Evolutionary conservation across 2,329 filamentous ascomycete species (phyloP).

Genomic region (Myrmaecium sp.): DNA sequence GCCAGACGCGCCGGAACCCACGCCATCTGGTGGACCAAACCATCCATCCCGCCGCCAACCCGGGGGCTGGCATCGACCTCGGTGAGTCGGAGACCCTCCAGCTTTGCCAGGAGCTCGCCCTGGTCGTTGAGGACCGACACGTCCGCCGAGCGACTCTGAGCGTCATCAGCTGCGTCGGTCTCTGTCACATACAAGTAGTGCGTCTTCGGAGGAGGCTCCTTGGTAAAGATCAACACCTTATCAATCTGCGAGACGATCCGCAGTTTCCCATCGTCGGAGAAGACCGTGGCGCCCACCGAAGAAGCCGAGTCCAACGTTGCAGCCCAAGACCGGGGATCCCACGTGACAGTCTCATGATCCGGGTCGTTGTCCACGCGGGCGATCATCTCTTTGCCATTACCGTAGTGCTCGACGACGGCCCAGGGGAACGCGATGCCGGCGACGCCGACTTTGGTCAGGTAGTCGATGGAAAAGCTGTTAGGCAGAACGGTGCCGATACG

Average conservation of each 20-base stretch:
- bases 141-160: constrained; percentile 11
- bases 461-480: constrained; percentile 21
- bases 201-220: constrained; percentile 13
- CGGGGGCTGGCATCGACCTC: constrained; percentile 20
- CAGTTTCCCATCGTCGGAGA: constrained; percentile 19
- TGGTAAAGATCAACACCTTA: constrained; percentile 11
- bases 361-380: constrained; percentile 21
- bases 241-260: constrained; percentile 21
- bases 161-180: constrained; percentile 9
- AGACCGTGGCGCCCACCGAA: constrained; percentile 25
- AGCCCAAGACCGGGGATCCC: constrained; percentile 20
- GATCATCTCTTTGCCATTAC: constrained; percentile 24
- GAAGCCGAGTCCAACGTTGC: constrained; percentile 26
- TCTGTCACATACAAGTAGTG: constrained; percentile 19
- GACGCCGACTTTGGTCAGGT: constrained; percentile 23
- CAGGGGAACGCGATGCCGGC: constrained; percentile 26
- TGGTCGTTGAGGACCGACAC: constrained; percentile 13
- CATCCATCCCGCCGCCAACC: constrained; percentile 11
- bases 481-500: constrained; percentile 14
- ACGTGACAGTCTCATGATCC: constrained; percentile 6
- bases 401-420: constrained; percentile 23
- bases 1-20: constrained; percentile 21
- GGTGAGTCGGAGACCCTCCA: constrained; percentile 22
- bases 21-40: constrained; percentile 20
- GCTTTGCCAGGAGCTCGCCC: constrained; percentile 16